phyloP scores from a whole-genome alignment of 2,329 filamentous ascomycete species.

The Botrytis elliptica region DNA sequence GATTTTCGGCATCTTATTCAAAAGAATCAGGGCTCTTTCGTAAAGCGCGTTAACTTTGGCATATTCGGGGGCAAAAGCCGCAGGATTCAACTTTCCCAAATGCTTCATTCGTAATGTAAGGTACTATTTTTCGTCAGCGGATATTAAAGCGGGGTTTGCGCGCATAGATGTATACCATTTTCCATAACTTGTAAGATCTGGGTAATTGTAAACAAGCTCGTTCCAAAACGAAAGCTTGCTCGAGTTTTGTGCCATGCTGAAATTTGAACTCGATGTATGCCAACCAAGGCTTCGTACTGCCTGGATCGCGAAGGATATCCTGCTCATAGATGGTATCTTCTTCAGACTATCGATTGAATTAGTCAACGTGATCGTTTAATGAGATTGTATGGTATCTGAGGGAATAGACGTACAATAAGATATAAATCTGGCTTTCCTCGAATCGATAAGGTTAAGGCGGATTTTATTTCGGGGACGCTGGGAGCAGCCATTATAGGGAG shows the following conservation, averaged over 20 bases:
- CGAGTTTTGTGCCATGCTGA: conserved; percentile 78
- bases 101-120: conserved; percentile 81
- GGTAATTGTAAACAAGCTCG: conserved; percentile 86
- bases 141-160: conserved; percentile 7
- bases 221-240: conserved; percentile 86
- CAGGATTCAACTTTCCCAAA: conserved; percentile 77
- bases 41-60: conserved; percentile 94
- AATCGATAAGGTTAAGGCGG: conserved; percentile 30
- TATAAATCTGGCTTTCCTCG: conserved; percentile 40
- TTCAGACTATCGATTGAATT: conserved; percentile 58
- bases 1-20: conserved; percentile 98
- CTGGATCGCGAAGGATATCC: conserved; percentile 82
- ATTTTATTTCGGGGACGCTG: conserved; percentile 29
- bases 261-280: conserved; percentile 90
- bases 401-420: conserved; percentile 38
- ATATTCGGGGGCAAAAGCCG: conserved; percentile 75
- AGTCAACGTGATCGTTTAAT: conserved; percentile 21
- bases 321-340: conserved; percentile 96
- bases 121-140: conserved; percentile 56
- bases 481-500: conserved; percentile 40
- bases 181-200: conserved; percentile 97
- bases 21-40: conserved; percentile 83
- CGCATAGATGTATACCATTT: conserved; percentile 59
- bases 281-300: conserved; percentile 90
- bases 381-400: not conserved